phyloP scores from a whole-genome alignment of 257 asterid species.

The Catharanthus roseus region DNA sequence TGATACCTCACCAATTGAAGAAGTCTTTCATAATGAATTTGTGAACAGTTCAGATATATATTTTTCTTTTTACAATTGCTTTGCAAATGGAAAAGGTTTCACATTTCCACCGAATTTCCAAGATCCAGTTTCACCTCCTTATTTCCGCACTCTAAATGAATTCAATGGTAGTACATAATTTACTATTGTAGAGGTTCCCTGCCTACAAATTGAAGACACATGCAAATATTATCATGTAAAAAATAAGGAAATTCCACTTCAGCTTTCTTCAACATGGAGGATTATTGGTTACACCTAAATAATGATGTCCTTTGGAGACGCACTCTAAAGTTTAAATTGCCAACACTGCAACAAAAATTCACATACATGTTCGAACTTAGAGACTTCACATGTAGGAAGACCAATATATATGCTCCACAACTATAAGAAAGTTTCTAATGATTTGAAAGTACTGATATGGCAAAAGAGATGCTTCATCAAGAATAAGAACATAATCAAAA shows the following conservation, averaged over 20 bases:
- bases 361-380: constrained; percentile 77
- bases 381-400: constrained; percentile 79
- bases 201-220: constrained; percentile 38
- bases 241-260: neutral
- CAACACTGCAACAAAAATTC: neutral
- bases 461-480: constrained; percentile 84
- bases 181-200: constrained; percentile 69
- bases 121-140: constrained; percentile 62
- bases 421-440: constrained; percentile 69
- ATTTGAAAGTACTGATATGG: constrained; percentile 85
- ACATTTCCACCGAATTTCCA: constrained; percentile 56
- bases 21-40: constrained; percentile 46
- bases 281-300: neutral
- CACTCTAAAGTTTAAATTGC: neutral
- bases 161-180: constrained; percentile 70
- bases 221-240: neutral
- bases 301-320: neutral
- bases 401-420: constrained; percentile 68
- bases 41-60: constrained; percentile 53
- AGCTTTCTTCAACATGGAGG: no score
- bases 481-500: constrained; percentile 37
- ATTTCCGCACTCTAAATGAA: constrained; percentile 67
- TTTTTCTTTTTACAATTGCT: constrained; percentile 46
- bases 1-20: constrained; percentile 42
- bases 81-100: constrained; percentile 46